Conservation (phyloP, 345 rosid genomes). For the Cardamine chenopodiifolia region DNA sequence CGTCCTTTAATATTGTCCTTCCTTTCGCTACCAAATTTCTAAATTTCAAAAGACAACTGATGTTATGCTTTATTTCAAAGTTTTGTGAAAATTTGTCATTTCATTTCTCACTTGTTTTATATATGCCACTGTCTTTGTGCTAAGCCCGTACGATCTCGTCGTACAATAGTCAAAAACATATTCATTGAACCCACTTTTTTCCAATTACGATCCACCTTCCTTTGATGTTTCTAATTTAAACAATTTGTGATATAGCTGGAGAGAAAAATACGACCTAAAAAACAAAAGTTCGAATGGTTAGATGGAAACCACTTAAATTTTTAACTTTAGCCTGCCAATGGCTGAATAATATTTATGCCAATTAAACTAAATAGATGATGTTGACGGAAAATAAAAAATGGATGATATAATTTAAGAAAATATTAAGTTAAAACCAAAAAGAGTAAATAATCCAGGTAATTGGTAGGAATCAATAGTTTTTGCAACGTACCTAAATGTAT, state of each 20-base stretch:
- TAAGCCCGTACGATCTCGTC: conserved; percentile 36
- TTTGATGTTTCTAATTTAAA: conserved; percentile 22
- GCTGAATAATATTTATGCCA: background rate
- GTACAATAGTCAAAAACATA: conserved; percentile 36
- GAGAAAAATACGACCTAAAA: background rate
- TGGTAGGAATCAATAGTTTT: background rate
- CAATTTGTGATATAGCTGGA: background rate
- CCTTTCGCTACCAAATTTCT: conserved; percentile 23
- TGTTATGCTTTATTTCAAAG: conserved; percentile 28
- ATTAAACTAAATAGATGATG: background rate
- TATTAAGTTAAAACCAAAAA: background rate
- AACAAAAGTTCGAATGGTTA: background rate
- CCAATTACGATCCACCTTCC: conserved; percentile 6
- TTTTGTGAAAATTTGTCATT: conserved; percentile 18
- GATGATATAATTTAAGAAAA: background rate
- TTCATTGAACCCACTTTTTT: conserved; percentile 35
- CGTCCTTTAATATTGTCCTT: conserved; percentile 34
- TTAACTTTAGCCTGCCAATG: background rate
- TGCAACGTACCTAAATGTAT: background rate
- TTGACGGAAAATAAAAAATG: background rate
- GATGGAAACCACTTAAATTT: background rate
- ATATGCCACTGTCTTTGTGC: conserved; percentile 21
- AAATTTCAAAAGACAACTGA: conserved; percentile 37
- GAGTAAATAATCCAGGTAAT: background rate
- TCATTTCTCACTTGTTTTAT: conserved; percentile 19